phyloP scores from a whole-genome alignment of 495 filamentous ascomycete genomes.

The Penicillium argentinense region DNA sequence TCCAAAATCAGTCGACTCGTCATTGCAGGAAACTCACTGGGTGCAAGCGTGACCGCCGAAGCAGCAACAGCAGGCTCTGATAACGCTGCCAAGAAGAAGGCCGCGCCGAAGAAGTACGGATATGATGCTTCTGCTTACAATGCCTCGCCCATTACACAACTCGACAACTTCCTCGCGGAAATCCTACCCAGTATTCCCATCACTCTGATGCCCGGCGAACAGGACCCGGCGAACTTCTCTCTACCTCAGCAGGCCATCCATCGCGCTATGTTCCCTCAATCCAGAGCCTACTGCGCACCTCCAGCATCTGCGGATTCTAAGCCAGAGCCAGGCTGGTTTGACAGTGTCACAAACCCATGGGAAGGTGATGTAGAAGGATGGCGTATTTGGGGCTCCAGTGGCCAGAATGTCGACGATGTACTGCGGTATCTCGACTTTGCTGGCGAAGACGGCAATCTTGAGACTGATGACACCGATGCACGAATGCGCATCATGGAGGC shows the following conservation, averaged over 20 bases:
- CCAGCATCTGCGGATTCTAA: constrained; percentile 45
- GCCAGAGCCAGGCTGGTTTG: constrained; percentile 71
- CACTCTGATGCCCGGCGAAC: constrained; percentile 72
- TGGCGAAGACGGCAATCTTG: constrained; percentile 23
- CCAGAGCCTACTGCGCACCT: constrained; percentile 61
- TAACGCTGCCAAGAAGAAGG: constrained; percentile 44
- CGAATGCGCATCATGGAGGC: constrained; percentile 85
- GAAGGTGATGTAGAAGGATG: constrained; percentile 85
- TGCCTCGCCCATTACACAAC: constrained; percentile 71
- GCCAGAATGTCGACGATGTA: constrained; percentile 92
- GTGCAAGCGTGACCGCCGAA: constrained; percentile 47
- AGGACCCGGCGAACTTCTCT: constrained; percentile 77
- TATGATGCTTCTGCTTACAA: constrained; percentile 91
- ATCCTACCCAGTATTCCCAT: constrained; percentile 81
- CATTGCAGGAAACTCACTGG: constrained; percentile 87
- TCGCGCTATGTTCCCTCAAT: constrained; percentile 73
- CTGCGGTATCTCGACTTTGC: constrained; percentile 74
- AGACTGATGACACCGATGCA: constrained; percentile 58
- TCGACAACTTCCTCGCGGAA: constrained; percentile 79
- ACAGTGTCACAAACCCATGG: constrained; percentile 91
- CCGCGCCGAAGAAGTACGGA: constrained; percentile 77
- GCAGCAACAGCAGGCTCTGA: constrained; percentile 22
- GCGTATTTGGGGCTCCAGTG: constrained; percentile 78
- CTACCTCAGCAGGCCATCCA: constrained; percentile 84
- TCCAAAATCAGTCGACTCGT: constrained; percentile 79